These are phyloP conservation scores for Trichoderma atrobrunneum DNA, from an alignment of 2,329 filamentous ascomycete species.

Conservation along the genomic window DNA sequence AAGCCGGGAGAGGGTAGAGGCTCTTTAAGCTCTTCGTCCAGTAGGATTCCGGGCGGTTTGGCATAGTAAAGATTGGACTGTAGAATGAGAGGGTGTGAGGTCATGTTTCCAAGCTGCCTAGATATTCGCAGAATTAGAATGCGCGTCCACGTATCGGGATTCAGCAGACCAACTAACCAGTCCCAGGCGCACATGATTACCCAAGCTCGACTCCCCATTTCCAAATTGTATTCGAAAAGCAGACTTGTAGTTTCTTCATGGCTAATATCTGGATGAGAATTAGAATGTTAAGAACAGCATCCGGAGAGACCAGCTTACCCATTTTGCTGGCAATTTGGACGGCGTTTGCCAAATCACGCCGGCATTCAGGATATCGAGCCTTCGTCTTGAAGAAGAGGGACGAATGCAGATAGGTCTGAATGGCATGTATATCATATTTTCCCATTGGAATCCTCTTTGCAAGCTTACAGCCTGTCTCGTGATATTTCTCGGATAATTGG, in stretches of 20 bases:
- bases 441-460: conserved; percentile 34
- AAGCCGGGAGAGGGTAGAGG: conserved; percentile 33
- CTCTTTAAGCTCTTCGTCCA: conserved; percentile 27
- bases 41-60: conserved; percentile 32
- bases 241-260: conserved; percentile 29
- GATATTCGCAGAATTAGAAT: neutral
- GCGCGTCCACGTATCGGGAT: too few relatives aligned
- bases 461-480: conserved; percentile 34
- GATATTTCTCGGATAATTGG: conserved; percentile 33
- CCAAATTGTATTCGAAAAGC: conserved; percentile 35
- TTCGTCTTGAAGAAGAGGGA: conserved; percentile 40
- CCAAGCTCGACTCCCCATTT: conserved; percentile 38
- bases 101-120: conserved; percentile 37
- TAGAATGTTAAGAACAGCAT: neutral
- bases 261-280: conserved; percentile 29
- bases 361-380: conserved; percentile 37
- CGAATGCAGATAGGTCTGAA: conserved; percentile 38
- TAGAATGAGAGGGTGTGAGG: conserved; percentile 36
- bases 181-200: conserved; percentile 39
- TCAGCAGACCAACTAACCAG: conserved; percentile 29
- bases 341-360: conserved; percentile 37
- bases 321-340: conserved; percentile 31
- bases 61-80: conserved; percentile 35
- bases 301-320: conserved; percentile 22
- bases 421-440: conserved; percentile 32